A percentile compares a stretch with the other conserved stretches of the same genome.
phyloP scores from a whole-genome alignment of 108 stramenopile species.

The Skeletonema marinoi region DNA sequence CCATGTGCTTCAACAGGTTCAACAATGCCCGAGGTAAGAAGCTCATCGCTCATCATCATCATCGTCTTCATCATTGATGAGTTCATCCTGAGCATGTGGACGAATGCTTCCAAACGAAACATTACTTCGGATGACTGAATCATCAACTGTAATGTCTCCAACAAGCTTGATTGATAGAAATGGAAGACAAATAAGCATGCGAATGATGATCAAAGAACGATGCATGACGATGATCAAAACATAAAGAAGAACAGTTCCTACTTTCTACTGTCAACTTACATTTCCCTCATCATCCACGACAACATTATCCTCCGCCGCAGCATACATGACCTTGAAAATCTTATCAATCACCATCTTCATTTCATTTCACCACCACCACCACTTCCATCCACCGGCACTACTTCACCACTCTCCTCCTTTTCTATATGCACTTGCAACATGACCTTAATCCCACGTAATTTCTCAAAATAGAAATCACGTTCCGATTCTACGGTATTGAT shows the following conservation, averaged over 20 bases:
- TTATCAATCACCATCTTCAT: slow-evolving; percentile 55
- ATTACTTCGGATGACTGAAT: slow-evolving; percentile 6
- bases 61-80: neutral
- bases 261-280: too few species aligned
- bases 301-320: slow-evolving; percentile 70
- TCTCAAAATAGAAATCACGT: slow-evolving; percentile 97
- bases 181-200: neutral
- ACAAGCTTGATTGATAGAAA: slow-evolving; percentile 16
- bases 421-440: slow-evolving; percentile 90
- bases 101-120: neutral
- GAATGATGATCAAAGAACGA: neutral
- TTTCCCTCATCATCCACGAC: slow-evolving; percentile 61
- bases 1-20: slow-evolving; percentile 12
- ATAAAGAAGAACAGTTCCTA: too few species aligned
- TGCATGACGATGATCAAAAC: too few species aligned
- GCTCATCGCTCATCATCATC: slow-evolving; percentile 18
- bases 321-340: slow-evolving; percentile 86
- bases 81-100: slow-evolving; percentile 20
- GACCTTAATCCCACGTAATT: slow-evolving; percentile 92
- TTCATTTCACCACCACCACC: slow-evolving; percentile 41
- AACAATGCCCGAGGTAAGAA: slow-evolving; percentile 20
- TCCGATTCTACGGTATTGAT: slow-evolving; percentile 79
- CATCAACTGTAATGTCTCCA: slow-evolving; percentile 27
- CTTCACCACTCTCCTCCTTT: slow-evolving; percentile 37
- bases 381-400: neutral